Evolutionary conservation across 352 stramenopile genomes (phyloP), one percentile per base, ranked within the genome.

Genomic region (Phytophthora boehmeriae): DNA sequence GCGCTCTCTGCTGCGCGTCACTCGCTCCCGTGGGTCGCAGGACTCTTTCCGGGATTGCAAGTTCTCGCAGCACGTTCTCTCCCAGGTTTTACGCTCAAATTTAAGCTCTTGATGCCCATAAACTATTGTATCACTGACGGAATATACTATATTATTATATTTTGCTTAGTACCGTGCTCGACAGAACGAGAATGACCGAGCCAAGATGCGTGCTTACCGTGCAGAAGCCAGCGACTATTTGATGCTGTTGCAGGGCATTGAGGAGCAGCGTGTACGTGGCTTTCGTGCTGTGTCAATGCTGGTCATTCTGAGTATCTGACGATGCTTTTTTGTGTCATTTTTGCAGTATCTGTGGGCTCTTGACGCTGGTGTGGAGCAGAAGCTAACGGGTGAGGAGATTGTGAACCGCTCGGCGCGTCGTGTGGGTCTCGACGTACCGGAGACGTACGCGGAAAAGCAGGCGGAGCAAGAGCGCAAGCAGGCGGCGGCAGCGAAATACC

Each of bases 1-100:
- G 59, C 86, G 86, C 47, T 69, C 77, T 46, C 65, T 95, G 57
- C 68, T 95, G 63, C 83, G 83, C 23, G 69, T 93, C 27, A 66
- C 84, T 32, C 82, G 83, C 52, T 63, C 77, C 34, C 83, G 82
- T 53, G 86, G 82, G 25, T 74, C 79, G 14, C 62, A 82, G 36
- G 63, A 75, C 19, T 76, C 58, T 23, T 45, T 86, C 17, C 71
- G 73, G 5, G 57, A 86, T 20, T 91, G 83, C 70, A 73, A 78
- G 52, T 93, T 87, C 68, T 80, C 76, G 13, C 82, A 95, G 68
- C 68, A 89, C 46, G 78, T 95, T 45, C 79, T 95, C 28, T 53
- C 71, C 28, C 77, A 91, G 81, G 86, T 94, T 20, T 52, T 20
- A 11, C 8, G 17, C 25, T 41, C 9, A 41, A n/a, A 34, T 38